Evolutionary conservation across 1,139 yeast genomes (phyloP), one percentile per base, ranked within the genome.

Genomic region (Protomyces inundatus): DNA sequence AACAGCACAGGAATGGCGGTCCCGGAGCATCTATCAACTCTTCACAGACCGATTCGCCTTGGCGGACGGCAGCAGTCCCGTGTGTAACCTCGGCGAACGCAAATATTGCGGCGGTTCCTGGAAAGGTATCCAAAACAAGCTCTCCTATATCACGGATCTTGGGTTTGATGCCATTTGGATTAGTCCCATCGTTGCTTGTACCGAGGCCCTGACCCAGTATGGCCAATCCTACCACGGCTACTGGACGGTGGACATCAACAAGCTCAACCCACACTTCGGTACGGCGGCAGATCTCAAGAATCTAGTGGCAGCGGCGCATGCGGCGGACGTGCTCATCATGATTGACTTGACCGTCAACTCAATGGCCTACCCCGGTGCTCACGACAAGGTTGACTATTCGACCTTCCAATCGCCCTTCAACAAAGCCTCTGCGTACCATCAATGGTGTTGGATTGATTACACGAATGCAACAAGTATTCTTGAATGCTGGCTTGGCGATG

Each of bases 121-220:
- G 67, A 46, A 62, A 32, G 68, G 68, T 14, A 52, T 66, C 14
- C 61, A 54, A 10, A 52, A 52, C 3, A 57, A 65, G 50, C 54
- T 66, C 35, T 46, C 61, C 14, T 66, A 66, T 55, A 66, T 66
- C 16, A 60, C 54, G 14, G 66, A 61, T 40, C 54, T 66, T 66
- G 67, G 67, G 4, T 66, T 66, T 33, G 64, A 55, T 45, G 66
- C 67, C 32, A 63, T 66, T 40, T 66, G 68, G 68, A 65, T 66
- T n/a, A 65, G 67, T 6, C 68, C 68, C 4, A 46, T 66, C 14
- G 64, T 48, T 14, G 39, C 64, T 46, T 63, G 64, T 40, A 63
- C 65, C 52, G 66, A 57, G 6, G 54, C 23, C 6, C 34, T 56
- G 3, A 54, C 66, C 6, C 57, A 50, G 9, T 50, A 52, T 45